Percentiles rank a stretch among this genome's conserved stretches.
These are phyloP conservation scores for Peronosclerospora sorghi DNA, from an alignment of 352 stramenopile genomes.

Conservation along the genomic window DNA sequence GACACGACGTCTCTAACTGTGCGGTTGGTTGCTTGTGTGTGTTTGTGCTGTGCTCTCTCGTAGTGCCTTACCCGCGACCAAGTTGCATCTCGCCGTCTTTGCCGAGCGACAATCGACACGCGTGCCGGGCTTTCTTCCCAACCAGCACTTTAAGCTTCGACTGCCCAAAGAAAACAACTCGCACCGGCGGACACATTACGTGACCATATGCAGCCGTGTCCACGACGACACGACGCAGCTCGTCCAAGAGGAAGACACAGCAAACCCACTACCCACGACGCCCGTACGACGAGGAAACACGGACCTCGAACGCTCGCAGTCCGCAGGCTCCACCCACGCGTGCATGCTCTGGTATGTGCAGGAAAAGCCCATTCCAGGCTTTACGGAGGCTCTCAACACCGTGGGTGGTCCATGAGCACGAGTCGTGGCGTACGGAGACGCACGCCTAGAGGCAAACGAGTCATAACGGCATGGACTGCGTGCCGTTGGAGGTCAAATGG, in stretches of 20 bases:
- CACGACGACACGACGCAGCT: slow-evolving; percentile 1
- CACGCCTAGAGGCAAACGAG: no score
- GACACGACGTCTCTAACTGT: not conserved
- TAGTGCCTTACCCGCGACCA: slow-evolving; percentile 34
- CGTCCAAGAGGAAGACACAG: not conserved
- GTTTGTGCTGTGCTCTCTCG: no score
- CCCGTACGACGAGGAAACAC: not conserved
- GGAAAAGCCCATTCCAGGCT: slow-evolving; percentile 31
- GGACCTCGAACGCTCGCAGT: no score
- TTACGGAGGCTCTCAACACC: slow-evolving; percentile 18
- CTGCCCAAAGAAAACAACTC: slow-evolving; percentile 37
- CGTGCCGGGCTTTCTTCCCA: slow-evolving; percentile 46
- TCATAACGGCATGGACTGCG: no score
- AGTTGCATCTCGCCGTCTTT: slow-evolving; percentile 43
- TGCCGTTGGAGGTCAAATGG: no score
- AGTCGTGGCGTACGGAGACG: no score
- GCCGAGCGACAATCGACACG: slow-evolving; percentile 16
- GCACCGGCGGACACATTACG: slow-evolving; percentile 13
- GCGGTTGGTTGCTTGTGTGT: not conserved
- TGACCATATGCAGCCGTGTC: slow-evolving; percentile 13
- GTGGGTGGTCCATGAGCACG: not conserved
- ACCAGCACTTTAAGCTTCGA: slow-evolving; percentile 45
- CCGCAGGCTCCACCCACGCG: not conserved
- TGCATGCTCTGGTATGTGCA: slow-evolving; percentile 36
- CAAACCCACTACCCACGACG: not conserved